Evolutionary conservation across 2,329 filamentous ascomycete species (phyloP).

Genomic region (Hysterium pulicare): DNA sequence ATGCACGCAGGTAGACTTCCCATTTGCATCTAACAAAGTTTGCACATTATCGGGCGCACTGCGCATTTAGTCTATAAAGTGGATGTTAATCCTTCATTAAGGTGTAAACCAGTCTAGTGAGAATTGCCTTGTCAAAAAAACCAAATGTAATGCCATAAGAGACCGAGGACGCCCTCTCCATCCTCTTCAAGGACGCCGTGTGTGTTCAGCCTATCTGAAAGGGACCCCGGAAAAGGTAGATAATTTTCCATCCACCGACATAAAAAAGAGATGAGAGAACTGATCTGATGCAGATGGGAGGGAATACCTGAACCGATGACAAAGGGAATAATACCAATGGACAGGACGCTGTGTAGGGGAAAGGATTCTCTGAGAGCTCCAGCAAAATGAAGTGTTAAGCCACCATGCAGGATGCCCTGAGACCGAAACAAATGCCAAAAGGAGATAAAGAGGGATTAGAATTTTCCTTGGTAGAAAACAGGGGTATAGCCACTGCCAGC

Average conservation of each 20-base stretch:
- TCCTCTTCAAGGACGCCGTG: constrained; percentile 32
- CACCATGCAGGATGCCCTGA: constrained; percentile 24
- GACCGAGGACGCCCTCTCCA: constrained; percentile 30
- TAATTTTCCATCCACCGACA: constrained; percentile 11
- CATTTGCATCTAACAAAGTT: too few relatives aligned
- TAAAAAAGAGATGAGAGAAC: constrained; percentile 15
- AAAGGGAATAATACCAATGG: constrained; percentile 20
- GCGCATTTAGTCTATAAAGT: constrained; percentile 35
- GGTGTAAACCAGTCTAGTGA: constrained; percentile 37
- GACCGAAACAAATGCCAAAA: constrained; percentile 25
- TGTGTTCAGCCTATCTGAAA: constrained; percentile 21
- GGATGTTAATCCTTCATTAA: constrained; percentile 41
- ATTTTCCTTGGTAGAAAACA: constrained; percentile 35
- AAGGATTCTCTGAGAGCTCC: constrained; percentile 15
- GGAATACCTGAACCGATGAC: constrained; percentile 11
- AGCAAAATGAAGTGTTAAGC: constrained; percentile 19
- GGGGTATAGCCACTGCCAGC: constrained; percentile 39
- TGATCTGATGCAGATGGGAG: constrained; percentile 5
- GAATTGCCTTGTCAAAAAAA: constrained; percentile 21
- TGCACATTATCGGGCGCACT: constrained; percentile 31
- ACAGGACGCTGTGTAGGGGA: constrained; percentile 13
- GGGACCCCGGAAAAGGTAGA: constrained; percentile 11
- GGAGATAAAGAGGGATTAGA: constrained; percentile 12
- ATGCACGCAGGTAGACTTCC: too few relatives aligned
- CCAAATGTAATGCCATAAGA: constrained; percentile 17